Base-by-base conservation (phyloP, 495 filamentous ascomycete genomes). In the Aspergillus baeticus region DNA sequence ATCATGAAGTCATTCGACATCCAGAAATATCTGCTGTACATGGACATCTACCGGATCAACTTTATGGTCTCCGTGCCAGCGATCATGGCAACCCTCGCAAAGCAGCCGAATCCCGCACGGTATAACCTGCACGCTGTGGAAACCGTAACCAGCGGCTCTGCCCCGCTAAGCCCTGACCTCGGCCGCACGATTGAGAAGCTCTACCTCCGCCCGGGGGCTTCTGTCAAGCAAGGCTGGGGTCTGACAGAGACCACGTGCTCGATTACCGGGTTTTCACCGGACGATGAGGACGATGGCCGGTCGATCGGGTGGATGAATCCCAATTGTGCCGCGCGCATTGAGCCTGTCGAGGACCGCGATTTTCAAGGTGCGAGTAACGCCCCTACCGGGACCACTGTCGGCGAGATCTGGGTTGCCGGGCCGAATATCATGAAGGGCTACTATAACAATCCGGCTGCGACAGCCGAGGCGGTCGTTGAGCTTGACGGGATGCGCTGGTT, bases 341-440 rank as follows among this genome's bases (percentile, higher is more conserved):
- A 46, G 41, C 41, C 31, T 1, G 31, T 55, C n/a, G 52, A 35
- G 22, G 52, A 36, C 8, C 23, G 43, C 6, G 52, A 55, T 13
- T 55, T 55, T 26, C 33, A 18, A 1, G 52, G 31, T 18, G 38
- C 20, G 35, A 23, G 14, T 21, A n/a, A 10, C 18, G 21, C 39
- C 41, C 29, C 37, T 8, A 31, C 21, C 0, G 41, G 29, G 0
- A 26, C 52, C 3, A 4, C 8, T 15, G 52, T 44, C 2, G 52
- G 52, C 1, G 52, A 55, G 52, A 38, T 55, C n/a, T 55, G 52
- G 52, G 43, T 55, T 2, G 39, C 52, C 5, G 52, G 52, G 41
- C 52, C 52, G 17, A 55, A 55, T 47, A 35, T 55, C 29, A 55
- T 55, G 52, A 55, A 47, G 31, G 52, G 52, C 0, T 55, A 55